phyloP scores from a whole-genome alignment of 345 rosid species.

The Leavenworthia alabamica region DNA sequence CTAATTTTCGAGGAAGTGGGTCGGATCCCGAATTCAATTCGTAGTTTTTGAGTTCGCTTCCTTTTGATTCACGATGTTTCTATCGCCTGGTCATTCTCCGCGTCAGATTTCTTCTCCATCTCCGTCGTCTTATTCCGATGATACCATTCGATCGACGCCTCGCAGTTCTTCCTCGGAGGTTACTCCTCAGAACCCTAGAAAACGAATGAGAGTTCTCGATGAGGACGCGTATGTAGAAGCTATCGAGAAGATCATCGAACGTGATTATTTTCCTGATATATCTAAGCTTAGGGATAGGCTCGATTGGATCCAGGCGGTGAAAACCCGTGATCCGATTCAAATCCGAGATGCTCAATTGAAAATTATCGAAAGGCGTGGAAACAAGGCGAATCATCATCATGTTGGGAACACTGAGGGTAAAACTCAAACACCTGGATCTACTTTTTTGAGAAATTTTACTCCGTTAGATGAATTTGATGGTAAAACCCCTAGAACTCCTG shows the following conservation, averaged over 20 bases:
- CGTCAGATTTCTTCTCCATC: slow-evolving; percentile 72
- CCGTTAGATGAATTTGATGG: slow-evolving; percentile 73
- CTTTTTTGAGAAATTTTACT: slow-evolving; percentile 64
- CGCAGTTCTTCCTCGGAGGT: slow-evolving; percentile 29
- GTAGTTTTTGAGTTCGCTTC: no score
- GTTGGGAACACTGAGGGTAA: slow-evolving; percentile 41
- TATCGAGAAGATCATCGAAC: slow-evolving; percentile 90
- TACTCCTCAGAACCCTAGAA: slow-evolving; percentile 36
- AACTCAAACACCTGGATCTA: slow-evolving; percentile 81
- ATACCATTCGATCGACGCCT: slow-evolving; percentile 24
- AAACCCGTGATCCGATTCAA: slow-evolving; percentile 75
- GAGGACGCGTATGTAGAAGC: slow-evolving; percentile 81
- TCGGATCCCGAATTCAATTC: neutral
- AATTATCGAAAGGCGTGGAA: slow-evolving; percentile 86
- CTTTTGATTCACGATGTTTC: slow-evolving; percentile 58
- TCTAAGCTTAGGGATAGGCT: slow-evolving; percentile 86
- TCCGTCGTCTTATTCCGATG: slow-evolving; percentile 39
- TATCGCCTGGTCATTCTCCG: slow-evolving; percentile 72
- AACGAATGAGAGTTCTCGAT: slow-evolving; percentile 60
- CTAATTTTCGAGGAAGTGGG: slow-evolving; percentile 1
- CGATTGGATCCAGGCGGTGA: slow-evolving; percentile 89
- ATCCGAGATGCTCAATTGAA: slow-evolving; percentile 91
- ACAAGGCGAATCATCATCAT: slow-evolving; percentile 24
- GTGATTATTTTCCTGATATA: slow-evolving; percentile 93
- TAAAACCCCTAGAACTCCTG: slow-evolving; percentile 46